These are phyloP conservation scores for Mycena belliarum DNA, from an alignment of 768 basidiomycete genomes.

Conservation along the genomic window DNA sequence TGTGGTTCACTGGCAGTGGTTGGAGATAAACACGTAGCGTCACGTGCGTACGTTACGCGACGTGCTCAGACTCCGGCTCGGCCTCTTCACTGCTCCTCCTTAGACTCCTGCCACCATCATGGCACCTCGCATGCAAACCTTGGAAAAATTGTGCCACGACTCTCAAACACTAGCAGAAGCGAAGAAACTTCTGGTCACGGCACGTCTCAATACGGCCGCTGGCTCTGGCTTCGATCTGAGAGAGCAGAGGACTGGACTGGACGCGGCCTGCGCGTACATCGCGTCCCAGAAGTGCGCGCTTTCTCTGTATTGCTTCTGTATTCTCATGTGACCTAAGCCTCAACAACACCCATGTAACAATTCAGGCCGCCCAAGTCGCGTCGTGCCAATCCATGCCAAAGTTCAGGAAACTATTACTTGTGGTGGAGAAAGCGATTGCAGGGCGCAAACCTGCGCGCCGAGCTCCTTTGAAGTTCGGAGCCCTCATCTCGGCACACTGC, in stretches of 20 bases:
- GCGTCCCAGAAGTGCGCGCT: conserved; percentile 16
- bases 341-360: conserved; percentile 19
- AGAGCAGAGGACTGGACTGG: conserved; percentile 5
- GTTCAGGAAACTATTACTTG: conserved; percentile 10
- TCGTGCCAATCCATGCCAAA: conserved; percentile 11
- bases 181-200: not conserved
- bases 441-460: not conserved
- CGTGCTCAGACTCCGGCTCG: not conserved
- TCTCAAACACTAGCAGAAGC: conserved; percentile 10
- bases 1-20: not conserved
- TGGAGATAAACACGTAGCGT: not conserved
- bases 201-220: conserved; percentile 6
- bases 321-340: conserved; percentile 2
- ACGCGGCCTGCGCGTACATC: conserved; percentile 16
- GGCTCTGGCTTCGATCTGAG: conserved; percentile 21
- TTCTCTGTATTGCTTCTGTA: not conserved
- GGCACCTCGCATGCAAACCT: not conserved
- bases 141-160: conserved; percentile 7
- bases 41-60: conserved; percentile 7
- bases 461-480: conserved; percentile 25
- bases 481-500: conserved; percentile 32
- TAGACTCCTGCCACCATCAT: conserved; percentile 2
- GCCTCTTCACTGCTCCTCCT: too few species aligned
- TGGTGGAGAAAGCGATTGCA: conserved; percentile 9
- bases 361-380: conserved; percentile 16